Percentiles rank a stretch among this genome's conserved stretches.
phyloP scores from a whole-genome alignment of 179 eudicot genomes.

The Carnegiea gigantea region DNA sequence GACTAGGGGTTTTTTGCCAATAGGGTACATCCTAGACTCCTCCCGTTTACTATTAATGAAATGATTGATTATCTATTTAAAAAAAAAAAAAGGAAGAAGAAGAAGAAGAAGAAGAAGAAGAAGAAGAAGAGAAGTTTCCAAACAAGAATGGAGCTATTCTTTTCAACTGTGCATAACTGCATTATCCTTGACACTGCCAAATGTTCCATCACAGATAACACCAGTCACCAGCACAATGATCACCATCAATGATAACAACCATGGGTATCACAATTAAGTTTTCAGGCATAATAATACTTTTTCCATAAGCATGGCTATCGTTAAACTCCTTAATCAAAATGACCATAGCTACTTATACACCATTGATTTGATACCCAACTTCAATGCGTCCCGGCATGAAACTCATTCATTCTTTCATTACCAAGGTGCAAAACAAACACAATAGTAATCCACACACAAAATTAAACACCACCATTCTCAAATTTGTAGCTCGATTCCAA shows the following conservation, averaged over 20 bases:
- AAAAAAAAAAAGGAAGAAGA: neutral
- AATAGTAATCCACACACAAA: neutral
- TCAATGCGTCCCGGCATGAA: neutral
- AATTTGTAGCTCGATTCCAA: neutral
- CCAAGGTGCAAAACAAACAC: too few species aligned
- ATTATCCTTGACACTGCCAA: neutral
- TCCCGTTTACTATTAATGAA: too few species aligned
- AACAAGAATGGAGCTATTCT: neutral
- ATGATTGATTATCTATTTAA: neutral
- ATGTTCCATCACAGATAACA: neutral
- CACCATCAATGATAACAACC: neutral
- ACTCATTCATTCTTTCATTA: neutral
- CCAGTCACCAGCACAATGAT: neutral
- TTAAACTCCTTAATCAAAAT: neutral
- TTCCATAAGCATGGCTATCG: neutral
- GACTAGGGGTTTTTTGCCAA: too few species aligned
- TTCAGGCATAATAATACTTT: neutral
- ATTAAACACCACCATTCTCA: neutral
- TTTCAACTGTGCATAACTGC: neutral
- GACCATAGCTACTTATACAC: neutral
- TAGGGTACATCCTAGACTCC: too few species aligned
- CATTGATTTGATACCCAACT: neutral
- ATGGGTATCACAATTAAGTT: neutral
- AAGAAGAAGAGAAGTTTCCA: neutral
- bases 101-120: too few species aligned